Conservation (phyloP, 805 yeast species). For the Ogataea minuta region DNA sequence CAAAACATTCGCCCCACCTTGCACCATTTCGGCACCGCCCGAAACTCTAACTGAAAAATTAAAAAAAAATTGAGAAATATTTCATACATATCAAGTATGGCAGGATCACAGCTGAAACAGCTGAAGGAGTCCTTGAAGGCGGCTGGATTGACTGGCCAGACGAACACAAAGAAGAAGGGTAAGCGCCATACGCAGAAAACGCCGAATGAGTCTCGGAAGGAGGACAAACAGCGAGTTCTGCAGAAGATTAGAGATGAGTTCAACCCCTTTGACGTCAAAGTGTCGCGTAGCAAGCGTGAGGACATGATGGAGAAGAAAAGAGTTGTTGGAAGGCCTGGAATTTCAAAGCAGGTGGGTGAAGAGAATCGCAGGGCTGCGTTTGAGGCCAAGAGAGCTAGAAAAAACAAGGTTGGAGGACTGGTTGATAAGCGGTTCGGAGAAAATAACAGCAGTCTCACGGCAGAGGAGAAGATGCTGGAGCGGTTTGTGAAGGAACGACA, state of each 20-base stretch:
- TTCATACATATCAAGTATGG: constrained; percentile 29
- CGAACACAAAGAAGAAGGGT: constrained; percentile 60
- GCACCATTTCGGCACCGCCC: constrained; percentile 5
- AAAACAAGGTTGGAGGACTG: constrained; percentile 75
- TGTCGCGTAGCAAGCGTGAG: constrained; percentile 61
- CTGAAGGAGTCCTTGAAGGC: constrained; percentile 73
- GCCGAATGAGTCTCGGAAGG: constrained; percentile 66
- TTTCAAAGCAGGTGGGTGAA: constrained; percentile 67
- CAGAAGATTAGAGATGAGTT: constrained; percentile 72
- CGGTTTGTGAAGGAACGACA: constrained; percentile 90
- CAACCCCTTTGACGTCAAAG: constrained; percentile 84
- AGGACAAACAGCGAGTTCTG: constrained; percentile 59
- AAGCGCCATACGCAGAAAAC: constrained; percentile 46
- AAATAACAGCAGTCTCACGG: constrained; percentile 61
- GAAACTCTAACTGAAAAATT: constrained; percentile 2
- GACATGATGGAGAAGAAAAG: constrained; percentile 43
- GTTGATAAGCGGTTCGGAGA: constrained; percentile 93
- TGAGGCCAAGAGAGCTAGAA: constrained; percentile 58
- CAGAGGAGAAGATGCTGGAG: constrained; percentile 92
- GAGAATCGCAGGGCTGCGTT: constrained; percentile 59
- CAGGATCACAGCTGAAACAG: constrained; percentile 85
- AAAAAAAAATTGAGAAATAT: constrained; percentile 3
- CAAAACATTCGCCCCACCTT: constrained; percentile 1
- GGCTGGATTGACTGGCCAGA: constrained; percentile 84
- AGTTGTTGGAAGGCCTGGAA: constrained; percentile 66